phyloP scores from a whole-genome alignment of 139 green algal species.

The Gonium pectorale region DNA sequence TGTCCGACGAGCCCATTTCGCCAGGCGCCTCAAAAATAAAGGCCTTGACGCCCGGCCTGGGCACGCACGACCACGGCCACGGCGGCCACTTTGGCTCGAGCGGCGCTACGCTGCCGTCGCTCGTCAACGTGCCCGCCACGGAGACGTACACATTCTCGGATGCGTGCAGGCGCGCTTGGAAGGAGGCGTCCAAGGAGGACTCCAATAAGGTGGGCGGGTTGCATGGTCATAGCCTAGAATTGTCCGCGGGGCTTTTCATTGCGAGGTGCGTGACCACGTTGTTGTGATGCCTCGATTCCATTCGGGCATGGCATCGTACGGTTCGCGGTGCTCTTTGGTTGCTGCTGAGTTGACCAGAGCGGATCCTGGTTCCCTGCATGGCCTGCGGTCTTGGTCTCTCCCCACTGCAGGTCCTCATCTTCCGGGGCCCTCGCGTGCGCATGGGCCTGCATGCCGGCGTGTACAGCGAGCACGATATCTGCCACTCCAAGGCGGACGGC shows the following conservation, averaged over 20 bases:
- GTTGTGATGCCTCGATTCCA: no score
- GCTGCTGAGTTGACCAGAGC: no score
- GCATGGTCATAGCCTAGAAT: no score
- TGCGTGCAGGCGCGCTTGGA: conserved; percentile 50
- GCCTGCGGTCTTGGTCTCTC: no score
- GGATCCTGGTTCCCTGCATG: no score
- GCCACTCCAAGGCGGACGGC: conserved; percentile 32
- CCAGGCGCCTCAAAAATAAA: conserved; percentile 46
- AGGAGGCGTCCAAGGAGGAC: conserved; percentile 43
- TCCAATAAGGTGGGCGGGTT: conserved; percentile 16
- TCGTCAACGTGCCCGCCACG: conserved; percentile 45
- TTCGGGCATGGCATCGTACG: no score
- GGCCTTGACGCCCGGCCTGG: conserved; percentile 31
- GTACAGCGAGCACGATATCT: conserved; percentile 39
- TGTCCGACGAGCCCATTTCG: conserved; percentile 23
- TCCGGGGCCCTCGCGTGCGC: conserved; percentile 45
- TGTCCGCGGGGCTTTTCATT: no score
- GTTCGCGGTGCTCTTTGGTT: no score
- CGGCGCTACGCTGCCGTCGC: conserved; percentile 41
- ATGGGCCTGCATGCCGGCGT: conserved; percentile 54
- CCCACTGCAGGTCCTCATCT: conserved; percentile 39
- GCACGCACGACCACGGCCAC: background rate
- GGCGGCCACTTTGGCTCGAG: background rate
- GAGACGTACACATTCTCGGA: conserved; percentile 53
- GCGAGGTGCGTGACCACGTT: no score